Percentiles rank a stretch among this genome's conserved stretches.
These are phyloP conservation scores for Ichthyophthirius multifiliis DNA, from an alignment of 169 alveolate genomes.

Conservation along the genomic window DNA sequence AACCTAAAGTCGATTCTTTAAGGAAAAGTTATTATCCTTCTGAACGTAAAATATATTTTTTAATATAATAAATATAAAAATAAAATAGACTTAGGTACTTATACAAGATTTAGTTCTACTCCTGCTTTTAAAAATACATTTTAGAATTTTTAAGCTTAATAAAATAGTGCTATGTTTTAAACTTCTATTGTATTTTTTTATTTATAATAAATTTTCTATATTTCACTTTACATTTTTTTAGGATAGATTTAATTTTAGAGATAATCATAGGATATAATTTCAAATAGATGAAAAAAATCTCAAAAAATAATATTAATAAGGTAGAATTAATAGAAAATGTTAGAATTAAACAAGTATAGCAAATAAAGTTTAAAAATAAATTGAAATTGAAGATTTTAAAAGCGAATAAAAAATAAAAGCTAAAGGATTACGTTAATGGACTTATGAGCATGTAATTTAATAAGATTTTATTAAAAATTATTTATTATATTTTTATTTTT, in stretches of 20 bases:
- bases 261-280: constrained; percentile 10
- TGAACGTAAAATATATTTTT: not conserved
- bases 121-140: not conserved
- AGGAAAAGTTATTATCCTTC: not conserved
- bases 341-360: not conserved
- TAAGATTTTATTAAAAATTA: no score
- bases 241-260: not conserved
- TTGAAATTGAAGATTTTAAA: not conserved
- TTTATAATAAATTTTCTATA: not conserved
- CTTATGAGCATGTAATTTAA: constrained; percentile 2
- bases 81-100: not conserved
- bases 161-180: not conserved
- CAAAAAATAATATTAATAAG: not conserved
- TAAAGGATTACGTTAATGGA: constrained; percentile 5
- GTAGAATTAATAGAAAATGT: constrained; percentile 3
- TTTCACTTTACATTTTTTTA: not conserved
- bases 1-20: not conserved
- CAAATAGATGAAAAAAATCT: not conserved
- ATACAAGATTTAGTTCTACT: not conserved
- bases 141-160: not conserved
- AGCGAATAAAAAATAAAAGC: not conserved
- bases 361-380: not conserved
- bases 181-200: not conserved
- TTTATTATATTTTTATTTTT: no score
- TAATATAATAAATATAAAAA: no score